These are phyloP conservation scores for Tylopilus felleus DNA, from an alignment of 768 basidiomycete genomes.

Conservation along the genomic window DNA sequence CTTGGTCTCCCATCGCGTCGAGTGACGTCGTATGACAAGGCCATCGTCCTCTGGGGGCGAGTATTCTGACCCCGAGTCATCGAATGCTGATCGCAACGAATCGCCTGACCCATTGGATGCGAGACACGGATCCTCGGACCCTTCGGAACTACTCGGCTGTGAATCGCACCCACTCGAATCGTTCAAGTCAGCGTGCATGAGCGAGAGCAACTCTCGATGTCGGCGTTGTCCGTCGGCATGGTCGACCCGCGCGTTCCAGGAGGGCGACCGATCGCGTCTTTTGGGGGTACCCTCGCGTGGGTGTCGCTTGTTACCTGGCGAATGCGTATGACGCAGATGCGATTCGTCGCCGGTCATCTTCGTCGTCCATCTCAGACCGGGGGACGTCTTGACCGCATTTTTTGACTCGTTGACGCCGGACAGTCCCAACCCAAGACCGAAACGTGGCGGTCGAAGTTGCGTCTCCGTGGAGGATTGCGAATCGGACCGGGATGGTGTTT, in stretches of 20 bases:
- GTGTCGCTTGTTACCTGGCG: slow-evolving; percentile 5
- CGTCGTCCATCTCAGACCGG: slow-evolving; percentile 15
- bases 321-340: slow-evolving; percentile 4
- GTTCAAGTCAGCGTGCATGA: not conserved
- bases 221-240: slow-evolving; percentile 12
- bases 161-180: slow-evolving; percentile 21
- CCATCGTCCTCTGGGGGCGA: slow-evolving; percentile 25
- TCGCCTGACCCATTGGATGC: slow-evolving; percentile 18
- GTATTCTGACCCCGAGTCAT: slow-evolving; percentile 33
- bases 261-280: slow-evolving; percentile 10
- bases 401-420: slow-evolving; percentile 13
- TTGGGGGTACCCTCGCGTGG: slow-evolving; percentile 10
- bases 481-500: slow-evolving; percentile 16
- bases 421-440: slow-evolving; percentile 30
- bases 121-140: slow-evolving; percentile 9
- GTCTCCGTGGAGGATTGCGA: slow-evolving; percentile 21
- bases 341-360: slow-evolving; percentile 7
- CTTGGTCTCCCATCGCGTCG: slow-evolving; percentile 4
- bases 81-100: slow-evolving; percentile 19
- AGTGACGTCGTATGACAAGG: not conserved
- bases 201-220: slow-evolving; percentile 20
- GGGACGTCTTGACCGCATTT: slow-evolving; percentile 5
- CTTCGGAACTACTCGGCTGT: slow-evolving; percentile 16
- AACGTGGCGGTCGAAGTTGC: slow-evolving; percentile 25
- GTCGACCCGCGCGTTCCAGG: slow-evolving; percentile 2